Conservation (phyloP, 23 red algal genomes). For the Rhodosorus marinus region DNA sequence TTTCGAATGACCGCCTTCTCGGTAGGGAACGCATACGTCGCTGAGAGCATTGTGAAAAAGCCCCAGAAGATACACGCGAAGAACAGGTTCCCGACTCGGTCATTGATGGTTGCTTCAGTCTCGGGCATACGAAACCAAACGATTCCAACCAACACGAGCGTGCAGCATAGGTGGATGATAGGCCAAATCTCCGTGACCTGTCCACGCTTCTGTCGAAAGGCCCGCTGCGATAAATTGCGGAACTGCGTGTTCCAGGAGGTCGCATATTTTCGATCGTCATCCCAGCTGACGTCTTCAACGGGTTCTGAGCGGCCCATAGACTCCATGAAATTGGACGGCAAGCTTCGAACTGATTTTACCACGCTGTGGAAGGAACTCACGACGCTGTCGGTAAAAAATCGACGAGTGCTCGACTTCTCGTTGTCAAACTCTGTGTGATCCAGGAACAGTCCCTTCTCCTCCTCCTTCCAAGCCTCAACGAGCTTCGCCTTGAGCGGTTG, state of each 20-base stretch:
- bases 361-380: background rate
- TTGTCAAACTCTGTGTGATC: background rate
- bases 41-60: slow-evolving; percentile 61
- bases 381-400: too few species aligned
- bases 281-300: background rate
- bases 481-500: background rate
- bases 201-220: slow-evolving; percentile 33
- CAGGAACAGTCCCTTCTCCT: background rate
- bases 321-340: background rate
- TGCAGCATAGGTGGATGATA: too few species aligned
- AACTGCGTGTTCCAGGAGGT: slow-evolving; percentile 48
- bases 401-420: background rate
- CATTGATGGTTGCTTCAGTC: slow-evolving; percentile 30
- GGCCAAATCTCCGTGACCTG: slow-evolving; percentile 34
- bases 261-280: slow-evolving; percentile 46
- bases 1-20: slow-evolving; percentile 77
- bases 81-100: slow-evolving; percentile 50
- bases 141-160: slow-evolving; percentile 23
- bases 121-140: slow-evolving; percentile 56
- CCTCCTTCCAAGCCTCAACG: background rate
- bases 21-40: slow-evolving; percentile 45
- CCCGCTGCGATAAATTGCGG: slow-evolving; percentile 28
- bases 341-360: too few species aligned
- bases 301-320: background rate
- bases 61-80: slow-evolving; percentile 64